Conservation (phyloP, 140 eudicot species). For the Ambrosia hybrid region DNA sequence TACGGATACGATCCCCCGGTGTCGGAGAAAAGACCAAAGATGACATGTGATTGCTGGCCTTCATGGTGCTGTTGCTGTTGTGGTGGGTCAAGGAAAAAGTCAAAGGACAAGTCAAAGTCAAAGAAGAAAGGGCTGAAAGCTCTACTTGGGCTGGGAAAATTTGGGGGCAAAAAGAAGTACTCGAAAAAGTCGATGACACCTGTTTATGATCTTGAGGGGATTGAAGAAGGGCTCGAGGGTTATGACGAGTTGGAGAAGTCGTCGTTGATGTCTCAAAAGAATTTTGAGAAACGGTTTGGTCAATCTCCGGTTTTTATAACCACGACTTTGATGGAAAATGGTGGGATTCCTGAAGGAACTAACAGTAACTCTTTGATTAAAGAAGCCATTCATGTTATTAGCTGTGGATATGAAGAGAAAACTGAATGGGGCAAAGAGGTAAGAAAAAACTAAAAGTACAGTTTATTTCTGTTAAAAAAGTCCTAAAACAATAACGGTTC, state of each 20-base stretch:
- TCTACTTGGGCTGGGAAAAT: conserved; percentile 56
- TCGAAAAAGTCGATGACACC: conserved; percentile 66
- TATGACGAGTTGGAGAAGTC: conserved; percentile 91
- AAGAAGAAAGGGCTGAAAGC: conserved; percentile 78
- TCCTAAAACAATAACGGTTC: background rate
- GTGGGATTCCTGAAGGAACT: conserved; percentile 88
- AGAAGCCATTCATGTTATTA: conserved; percentile 98
- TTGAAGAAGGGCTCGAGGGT: conserved; percentile 97
- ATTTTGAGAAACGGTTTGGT: conserved; percentile 91
- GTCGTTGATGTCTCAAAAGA: conserved; percentile 95
- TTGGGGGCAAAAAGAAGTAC: conserved; percentile 74
- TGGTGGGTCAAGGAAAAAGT: conserved; percentile 67
- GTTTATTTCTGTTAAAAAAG: background rate
- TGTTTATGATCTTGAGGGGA: conserved; percentile 82
- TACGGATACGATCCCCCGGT: conserved; percentile 89
- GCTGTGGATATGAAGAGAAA: conserved; percentile 93
- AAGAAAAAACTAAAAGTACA: background rate
- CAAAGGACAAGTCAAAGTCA: conserved; percentile 49
- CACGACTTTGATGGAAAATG: conserved; percentile 85
- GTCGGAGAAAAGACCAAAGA: conserved; percentile 74
- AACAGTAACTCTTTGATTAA: conserved; percentile 67
- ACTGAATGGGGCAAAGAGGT: conserved; percentile 99
- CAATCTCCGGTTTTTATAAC: conserved; percentile 90
- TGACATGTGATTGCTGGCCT: conserved; percentile 98
- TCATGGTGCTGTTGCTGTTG: conserved; percentile 92